Percentiles rank a stretch among this genome's conserved stretches.
Conservation (phyloP, 495 filamentous ascomycete species). For the Xylaria sp. region DNA sequence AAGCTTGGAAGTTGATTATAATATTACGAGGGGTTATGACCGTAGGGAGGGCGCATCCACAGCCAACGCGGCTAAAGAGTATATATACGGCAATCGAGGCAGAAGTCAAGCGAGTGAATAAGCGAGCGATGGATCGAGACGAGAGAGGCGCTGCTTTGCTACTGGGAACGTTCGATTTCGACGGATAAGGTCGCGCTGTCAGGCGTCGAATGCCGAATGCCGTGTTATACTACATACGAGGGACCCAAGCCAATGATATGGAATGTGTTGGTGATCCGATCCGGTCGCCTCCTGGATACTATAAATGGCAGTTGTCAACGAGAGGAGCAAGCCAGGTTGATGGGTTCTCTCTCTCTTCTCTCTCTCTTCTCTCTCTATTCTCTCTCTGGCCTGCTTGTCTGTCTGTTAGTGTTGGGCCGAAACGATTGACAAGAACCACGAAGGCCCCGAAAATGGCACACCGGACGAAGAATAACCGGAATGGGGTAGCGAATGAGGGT, state of each 20-base stretch:
- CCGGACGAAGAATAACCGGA: background rate
- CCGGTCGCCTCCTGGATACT: background rate
- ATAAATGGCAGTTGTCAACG: constrained; percentile 13
- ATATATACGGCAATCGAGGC: constrained; percentile 10
- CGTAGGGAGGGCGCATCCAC: background rate
- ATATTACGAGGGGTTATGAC: constrained; percentile 16
- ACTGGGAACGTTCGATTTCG: background rate
- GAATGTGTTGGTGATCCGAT: background rate
- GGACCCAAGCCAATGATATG: background rate
- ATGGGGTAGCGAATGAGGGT: constrained; percentile 9
- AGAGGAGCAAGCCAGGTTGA: constrained; percentile 18
- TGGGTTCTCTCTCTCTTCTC: too few relatives aligned
- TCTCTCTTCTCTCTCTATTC: too few relatives aligned
- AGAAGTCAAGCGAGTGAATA: background rate
- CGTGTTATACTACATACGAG: constrained; percentile 8
- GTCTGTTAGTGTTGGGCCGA: constrained; percentile 11
- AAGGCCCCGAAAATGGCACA: constrained; percentile 8
- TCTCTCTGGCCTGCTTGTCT: background rate
- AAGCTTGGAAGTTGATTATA: constrained; percentile 21
- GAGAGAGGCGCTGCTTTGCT: background rate
- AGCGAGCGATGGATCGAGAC: background rate
- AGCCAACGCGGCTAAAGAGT: constrained; percentile 1
- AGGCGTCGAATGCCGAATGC: background rate
- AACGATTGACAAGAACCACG: constrained; percentile 20
- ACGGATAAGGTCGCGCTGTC: background rate